These are phyloP conservation scores for Paecilomyces dactylethromorphus DNA, from an alignment of 2,329 filamentous ascomycete genomes.

Conservation along the genomic window DNA sequence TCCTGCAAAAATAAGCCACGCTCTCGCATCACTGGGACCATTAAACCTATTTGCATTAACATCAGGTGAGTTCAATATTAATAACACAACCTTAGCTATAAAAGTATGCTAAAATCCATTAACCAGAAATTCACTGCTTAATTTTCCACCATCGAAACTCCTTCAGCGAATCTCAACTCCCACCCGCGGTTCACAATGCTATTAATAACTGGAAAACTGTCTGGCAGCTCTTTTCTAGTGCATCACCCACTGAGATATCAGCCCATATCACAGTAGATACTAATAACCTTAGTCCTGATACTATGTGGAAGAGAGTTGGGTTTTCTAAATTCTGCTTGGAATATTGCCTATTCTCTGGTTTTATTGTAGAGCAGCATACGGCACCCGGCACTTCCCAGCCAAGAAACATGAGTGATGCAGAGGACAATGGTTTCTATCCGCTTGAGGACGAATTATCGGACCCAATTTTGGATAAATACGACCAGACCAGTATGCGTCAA, in stretches of 20 bases:
- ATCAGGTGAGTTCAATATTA: background rate
- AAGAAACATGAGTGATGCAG: background rate
- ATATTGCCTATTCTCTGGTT: background rate
- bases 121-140: conserved; percentile 15
- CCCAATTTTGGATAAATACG: conserved; percentile 28
- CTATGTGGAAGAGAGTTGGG: background rate
- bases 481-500: conserved; percentile 36
- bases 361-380: background rate
- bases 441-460: conserved; percentile 5
- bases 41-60: background rate
- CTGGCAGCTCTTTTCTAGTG: background rate
- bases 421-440: background rate
- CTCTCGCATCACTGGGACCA: background rate
- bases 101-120: background rate
- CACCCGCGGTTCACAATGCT: conserved; percentile 24
- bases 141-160: conserved; percentile 34
- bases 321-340: background rate
- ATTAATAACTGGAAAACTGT: background rate
- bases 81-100: background rate
- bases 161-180: conserved; percentile 19
- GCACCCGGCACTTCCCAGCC: background rate
- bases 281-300: background rate
- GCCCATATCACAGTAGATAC: background rate
- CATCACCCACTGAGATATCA: background rate
- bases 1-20: background rate